These are phyloP conservation scores for Entomortierella lignicola DNA, from an alignment of 192 early-diverging fungal genomes.

Conservation along the genomic window DNA sequence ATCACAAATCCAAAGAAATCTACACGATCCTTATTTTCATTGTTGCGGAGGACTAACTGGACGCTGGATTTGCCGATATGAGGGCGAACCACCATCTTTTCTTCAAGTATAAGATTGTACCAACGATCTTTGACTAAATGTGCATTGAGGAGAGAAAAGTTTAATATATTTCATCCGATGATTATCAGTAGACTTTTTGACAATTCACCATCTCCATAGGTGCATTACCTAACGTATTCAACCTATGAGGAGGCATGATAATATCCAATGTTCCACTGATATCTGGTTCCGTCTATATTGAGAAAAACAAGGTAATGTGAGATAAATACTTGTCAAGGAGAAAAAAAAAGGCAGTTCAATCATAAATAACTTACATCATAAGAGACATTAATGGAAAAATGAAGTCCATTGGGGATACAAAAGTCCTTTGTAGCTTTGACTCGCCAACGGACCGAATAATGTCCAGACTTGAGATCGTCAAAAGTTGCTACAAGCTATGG, in stretches of 20 bases:
- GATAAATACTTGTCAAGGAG: too few species aligned
- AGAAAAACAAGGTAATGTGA: neutral
- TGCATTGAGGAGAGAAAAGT: neutral
- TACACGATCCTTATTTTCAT: conserved; percentile 15
- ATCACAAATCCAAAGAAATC: conserved; percentile 33
- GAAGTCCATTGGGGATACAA: conserved; percentile 33
- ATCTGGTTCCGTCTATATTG: conserved; percentile 34
- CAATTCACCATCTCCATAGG: too few species aligned
- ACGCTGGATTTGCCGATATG: conserved; percentile 19
- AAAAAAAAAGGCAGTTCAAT: too few species aligned
- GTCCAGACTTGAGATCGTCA: conserved; percentile 24
- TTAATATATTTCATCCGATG: neutral
- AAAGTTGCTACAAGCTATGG: conserved; percentile 26
- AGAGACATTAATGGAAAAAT: conserved; percentile 27
- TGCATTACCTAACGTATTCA: conserved; percentile 22
- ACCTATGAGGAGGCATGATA: conserved; percentile 22
- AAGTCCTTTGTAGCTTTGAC: conserved; percentile 33
- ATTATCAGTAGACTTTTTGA: too few species aligned
- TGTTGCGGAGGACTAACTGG: conserved; percentile 27
- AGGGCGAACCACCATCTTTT: conserved; percentile 32
- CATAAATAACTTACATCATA: conserved; percentile 35
- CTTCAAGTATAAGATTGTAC: conserved; percentile 36
- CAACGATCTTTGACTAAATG: conserved; percentile 21
- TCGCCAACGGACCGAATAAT: conserved; percentile 31
- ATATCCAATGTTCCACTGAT: conserved; percentile 43